Conservation (phyloP, 2,329 filamentous ascomycete species). For the Colletotrichum lupini region DNA sequence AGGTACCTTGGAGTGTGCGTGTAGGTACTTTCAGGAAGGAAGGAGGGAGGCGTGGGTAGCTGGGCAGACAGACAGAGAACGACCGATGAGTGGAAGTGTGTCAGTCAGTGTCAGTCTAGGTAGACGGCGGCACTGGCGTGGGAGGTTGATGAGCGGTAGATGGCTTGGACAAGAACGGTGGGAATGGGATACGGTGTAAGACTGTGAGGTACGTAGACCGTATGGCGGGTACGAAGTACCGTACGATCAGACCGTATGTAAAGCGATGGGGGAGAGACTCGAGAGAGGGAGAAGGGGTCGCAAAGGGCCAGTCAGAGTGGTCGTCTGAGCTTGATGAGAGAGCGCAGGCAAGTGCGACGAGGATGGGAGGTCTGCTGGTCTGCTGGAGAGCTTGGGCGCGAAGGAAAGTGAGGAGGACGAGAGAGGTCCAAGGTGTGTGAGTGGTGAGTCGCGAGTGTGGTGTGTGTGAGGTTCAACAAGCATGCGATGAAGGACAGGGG, state of each 20-base stretch:
- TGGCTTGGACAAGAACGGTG: slow-evolving; percentile 8
- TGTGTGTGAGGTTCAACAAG: slow-evolving; percentile 17
- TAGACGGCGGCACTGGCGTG: slow-evolving; percentile 9
- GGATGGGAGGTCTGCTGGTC: slow-evolving; percentile 2
- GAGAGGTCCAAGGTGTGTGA: neutral
- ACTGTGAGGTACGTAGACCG: no score
- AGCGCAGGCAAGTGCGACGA: slow-evolving; percentile 2
- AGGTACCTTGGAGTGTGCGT: slow-evolving; percentile 1
- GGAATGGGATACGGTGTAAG: neutral
- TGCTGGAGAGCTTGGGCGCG: slow-evolving; percentile 2
- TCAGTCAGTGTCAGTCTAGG: slow-evolving; percentile 19
- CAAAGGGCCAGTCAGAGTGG: neutral
- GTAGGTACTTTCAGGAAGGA: slow-evolving; percentile 1
- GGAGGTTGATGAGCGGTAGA: slow-evolving; percentile 1
- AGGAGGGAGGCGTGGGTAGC: neutral
- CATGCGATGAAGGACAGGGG: slow-evolving; percentile 10
- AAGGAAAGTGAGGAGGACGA: neutral
- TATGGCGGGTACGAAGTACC: neutral
- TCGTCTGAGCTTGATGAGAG: neutral
- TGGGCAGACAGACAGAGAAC: neutral
- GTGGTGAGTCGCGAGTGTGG: neutral
- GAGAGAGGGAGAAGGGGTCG: neutral
- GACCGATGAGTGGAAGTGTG: neutral
- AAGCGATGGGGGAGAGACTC: neutral
- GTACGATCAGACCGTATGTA: neutral